Evolutionary conservation across 352 stramenopile species (phyloP), one percentile per base, ranked within the genome.

Genomic region (Globisporangium canariense): DNA sequence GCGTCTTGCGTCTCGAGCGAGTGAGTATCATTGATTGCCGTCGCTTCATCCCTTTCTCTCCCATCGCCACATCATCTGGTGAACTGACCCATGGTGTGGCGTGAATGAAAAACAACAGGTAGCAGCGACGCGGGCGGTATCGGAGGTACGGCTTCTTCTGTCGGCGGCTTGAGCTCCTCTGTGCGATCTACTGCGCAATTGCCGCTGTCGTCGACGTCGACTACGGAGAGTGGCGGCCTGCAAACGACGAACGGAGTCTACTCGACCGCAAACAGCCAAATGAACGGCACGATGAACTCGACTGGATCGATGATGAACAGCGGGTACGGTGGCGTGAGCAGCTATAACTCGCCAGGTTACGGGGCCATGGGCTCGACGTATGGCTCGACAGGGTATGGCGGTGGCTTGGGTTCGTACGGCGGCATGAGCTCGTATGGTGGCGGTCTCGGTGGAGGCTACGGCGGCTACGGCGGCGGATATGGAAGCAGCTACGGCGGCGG

Each of bases 401-500:
- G 59, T 20, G 59, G 40, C 3, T 71, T 77, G 34, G 58, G 60
- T 18, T 63, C 57, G 14, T 68, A 72, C 58, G 70, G 70, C 18
- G 71, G 73, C 2, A 66, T 74, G 52, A 53, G 62, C 51, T 51
- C 43, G 20, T 77, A 77, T 22, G 78, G 60, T 16, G 36, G 73
- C 14, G 73, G 74, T 0, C 75, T 76, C 58, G 70, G 75, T 14
- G 64, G 74, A 13, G 67, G 73, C 22, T 74, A 75, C 52, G 67
- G 67, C 3, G 65, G 65, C 8, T 59, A 64, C 32, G 67, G 62
- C n/a, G 51, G 65, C 14, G 57, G 62, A 34, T 73, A 70, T 45
- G 71, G 77, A 36, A 64, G 77, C 22, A 45, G 22, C n/a, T 85
- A 81, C 53, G 68, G 68, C 13, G 65, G 63, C 13, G 71, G 76